Evolutionary conservation across 495 filamentous ascomycete genomes (phyloP).

Genomic region (Aspergillus wentii): DNA sequence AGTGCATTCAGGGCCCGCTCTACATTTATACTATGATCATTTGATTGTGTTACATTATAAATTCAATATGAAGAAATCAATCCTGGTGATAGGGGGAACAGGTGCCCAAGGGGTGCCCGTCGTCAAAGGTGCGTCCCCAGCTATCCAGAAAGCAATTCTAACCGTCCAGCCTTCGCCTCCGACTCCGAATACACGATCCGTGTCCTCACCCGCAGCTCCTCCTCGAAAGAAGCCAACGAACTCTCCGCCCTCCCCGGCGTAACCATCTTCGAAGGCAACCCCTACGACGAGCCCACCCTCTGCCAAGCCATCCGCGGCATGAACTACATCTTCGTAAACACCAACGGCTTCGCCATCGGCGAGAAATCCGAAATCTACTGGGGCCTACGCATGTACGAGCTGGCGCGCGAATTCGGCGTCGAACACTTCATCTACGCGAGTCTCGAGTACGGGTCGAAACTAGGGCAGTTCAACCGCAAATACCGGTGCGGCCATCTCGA

Average conservation of each 20-base stretch:
- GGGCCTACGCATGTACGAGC: slow-evolving; percentile 50
- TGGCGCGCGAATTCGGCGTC: slow-evolving; percentile 45
- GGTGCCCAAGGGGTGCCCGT: slow-evolving; percentile 52
- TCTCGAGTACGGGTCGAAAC: slow-evolving; percentile 42
- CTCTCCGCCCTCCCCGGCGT: slow-evolving; percentile 36
- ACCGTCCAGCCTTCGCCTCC: slow-evolving; percentile 26
- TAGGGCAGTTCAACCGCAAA: slow-evolving; percentile 19
- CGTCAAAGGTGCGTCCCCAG: slow-evolving; percentile 30
- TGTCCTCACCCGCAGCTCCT: slow-evolving; percentile 41
- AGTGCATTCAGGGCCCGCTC: too few species aligned
- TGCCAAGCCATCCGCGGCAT: slow-evolving; percentile 14
- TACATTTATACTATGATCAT: too few species aligned
- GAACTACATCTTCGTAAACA: slow-evolving; percentile 49
- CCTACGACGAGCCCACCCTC: slow-evolving; percentile 20
- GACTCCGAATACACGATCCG: slow-evolving; percentile 38
- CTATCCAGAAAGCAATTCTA: neutral
- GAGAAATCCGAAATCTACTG: slow-evolving; percentile 52
- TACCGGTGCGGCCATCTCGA: slow-evolving; percentile 7
- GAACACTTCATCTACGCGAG: slow-evolving; percentile 46
- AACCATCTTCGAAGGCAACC: slow-evolving; percentile 37
- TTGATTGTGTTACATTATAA: too few species aligned
- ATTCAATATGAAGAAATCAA: slow-evolving; percentile 6
- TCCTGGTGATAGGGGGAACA: slow-evolving; percentile 49
- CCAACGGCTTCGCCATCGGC: slow-evolving; percentile 49
- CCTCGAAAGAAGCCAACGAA: slow-evolving; percentile 32